Evolutionary conservation across 202 grass and related monocot genomes (phyloP).

Genomic region (Brachypodium distachyon): DNA sequence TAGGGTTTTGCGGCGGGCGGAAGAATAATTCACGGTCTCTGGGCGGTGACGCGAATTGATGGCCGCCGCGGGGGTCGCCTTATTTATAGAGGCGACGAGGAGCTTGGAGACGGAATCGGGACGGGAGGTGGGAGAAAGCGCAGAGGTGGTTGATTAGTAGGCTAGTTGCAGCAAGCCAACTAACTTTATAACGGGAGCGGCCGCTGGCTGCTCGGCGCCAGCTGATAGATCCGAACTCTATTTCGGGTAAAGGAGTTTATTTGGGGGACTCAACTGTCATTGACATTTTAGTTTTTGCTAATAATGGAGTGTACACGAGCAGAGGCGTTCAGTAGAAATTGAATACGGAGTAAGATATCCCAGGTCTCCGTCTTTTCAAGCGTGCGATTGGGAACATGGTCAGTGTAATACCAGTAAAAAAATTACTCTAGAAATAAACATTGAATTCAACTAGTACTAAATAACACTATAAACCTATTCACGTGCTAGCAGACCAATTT

Average conservation of each 20-base stretch:
- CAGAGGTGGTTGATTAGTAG: conserved; percentile 6
- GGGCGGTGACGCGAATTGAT: conserved; percentile 15
- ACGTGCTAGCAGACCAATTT: too few species aligned
- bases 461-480: too few species aligned
- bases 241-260: not conserved
- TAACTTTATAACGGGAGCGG: not conserved
- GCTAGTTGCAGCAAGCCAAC: not conserved
- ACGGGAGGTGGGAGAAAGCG: not conserved
- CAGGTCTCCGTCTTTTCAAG: too few species aligned
- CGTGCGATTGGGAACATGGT: too few species aligned
- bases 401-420: too few species aligned
- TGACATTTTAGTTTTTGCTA: not conserved
- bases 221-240: not conserved
- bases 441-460: too few species aligned
- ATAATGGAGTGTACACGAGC: not conserved
- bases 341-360: too few species aligned
- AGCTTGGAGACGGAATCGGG: conserved; percentile 13
- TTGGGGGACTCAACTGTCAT: not conserved
- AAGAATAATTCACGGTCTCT: conserved; percentile 3
- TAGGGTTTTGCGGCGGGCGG: conserved; percentile 27
- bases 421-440: too few species aligned
- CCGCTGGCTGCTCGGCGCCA: not conserved
- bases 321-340: too few species aligned
- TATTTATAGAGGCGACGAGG: conserved; percentile 33
- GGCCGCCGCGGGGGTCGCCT: conserved; percentile 7